Evolutionary conservation across 1,139 yeast genomes (phyloP).

Genomic region (Yamadazyma atlantica): DNA sequence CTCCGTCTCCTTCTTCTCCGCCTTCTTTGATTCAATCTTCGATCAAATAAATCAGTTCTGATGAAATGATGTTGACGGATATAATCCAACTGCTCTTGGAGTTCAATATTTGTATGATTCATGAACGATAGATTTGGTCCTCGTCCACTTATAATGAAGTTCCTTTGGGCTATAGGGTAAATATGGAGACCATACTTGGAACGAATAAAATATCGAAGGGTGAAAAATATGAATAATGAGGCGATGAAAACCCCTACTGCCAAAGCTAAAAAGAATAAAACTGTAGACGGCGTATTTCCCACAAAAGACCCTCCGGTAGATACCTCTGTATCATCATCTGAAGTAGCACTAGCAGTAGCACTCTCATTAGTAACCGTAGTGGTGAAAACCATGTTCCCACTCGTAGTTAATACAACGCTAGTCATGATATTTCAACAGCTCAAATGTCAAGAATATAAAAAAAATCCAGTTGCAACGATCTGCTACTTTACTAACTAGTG

Average conservation of each 20-base stretch:
- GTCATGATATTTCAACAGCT: no score
- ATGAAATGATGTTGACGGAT: slow-evolving; percentile 32
- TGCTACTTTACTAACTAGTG: neutral
- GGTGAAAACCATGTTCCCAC: slow-evolving; percentile 1
- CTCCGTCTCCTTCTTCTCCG: slow-evolving; percentile 36
- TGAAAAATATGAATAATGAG: slow-evolving; percentile 53
- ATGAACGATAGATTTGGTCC: slow-evolving; percentile 8
- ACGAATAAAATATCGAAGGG: slow-evolving; percentile 57
- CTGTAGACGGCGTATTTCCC: slow-evolving; percentile 56
- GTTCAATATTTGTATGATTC: slow-evolving; percentile 24
- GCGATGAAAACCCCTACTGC: slow-evolving; percentile 64
- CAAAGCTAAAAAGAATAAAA: slow-evolving; percentile 60
- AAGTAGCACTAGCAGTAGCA: slow-evolving; percentile 1
- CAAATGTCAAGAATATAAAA: neutral
- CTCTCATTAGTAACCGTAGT: neutral
- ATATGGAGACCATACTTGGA: slow-evolving; percentile 56
- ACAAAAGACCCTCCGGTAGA: slow-evolving; percentile 25
- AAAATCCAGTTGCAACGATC: neutral
- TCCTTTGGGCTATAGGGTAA: slow-evolving; percentile 35
- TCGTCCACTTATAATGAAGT: slow-evolving; percentile 12
- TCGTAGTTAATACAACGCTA: neutral
- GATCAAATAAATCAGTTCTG: slow-evolving; percentile 31
- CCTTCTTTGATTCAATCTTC: slow-evolving; percentile 21
- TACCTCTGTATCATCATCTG: neutral
- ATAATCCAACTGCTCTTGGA: slow-evolving; percentile 37